phyloP scores from a whole-genome alignment of 2,329 filamentous ascomycete genomes.

The Alternaria atra region DNA sequence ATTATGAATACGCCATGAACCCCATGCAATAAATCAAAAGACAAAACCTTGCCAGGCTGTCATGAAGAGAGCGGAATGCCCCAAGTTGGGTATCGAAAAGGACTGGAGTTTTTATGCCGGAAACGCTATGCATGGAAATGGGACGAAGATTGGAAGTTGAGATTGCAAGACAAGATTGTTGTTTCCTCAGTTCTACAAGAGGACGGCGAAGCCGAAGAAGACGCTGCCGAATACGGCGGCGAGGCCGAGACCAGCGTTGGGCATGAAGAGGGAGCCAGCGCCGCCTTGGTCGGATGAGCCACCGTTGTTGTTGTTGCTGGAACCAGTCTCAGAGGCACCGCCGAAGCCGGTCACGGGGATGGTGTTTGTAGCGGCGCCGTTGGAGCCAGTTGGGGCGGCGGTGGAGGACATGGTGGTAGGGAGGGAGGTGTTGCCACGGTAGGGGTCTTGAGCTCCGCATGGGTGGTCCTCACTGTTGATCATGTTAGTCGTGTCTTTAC shows the following conservation, averaged over 20 bases:
- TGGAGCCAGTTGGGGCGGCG: conserved; percentile 43
- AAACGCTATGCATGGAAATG: conserved; percentile 27
- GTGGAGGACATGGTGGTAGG: conserved; percentile 58
- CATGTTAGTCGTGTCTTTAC: conserved; percentile 8
- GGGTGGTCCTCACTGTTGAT: conserved; percentile 65
- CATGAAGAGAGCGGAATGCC: conserved; percentile 21
- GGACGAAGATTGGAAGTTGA: conserved; percentile 8
- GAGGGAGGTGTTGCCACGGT: conserved; percentile 64
- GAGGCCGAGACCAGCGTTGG: conserved; percentile 66
- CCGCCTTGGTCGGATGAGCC: conserved; percentile 31
- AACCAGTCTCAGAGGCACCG: conserved; percentile 29
- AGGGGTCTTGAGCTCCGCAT: conserved; percentile 75
- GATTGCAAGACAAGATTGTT: not conserved
- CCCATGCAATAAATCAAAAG: conserved; percentile 4
- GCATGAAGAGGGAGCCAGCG: conserved; percentile 56
- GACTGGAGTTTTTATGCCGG: conserved; percentile 11
- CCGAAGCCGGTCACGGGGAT: conserved; percentile 46
- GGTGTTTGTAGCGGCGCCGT: conserved; percentile 36
- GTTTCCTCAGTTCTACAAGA: conserved; percentile 38
- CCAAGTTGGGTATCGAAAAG: conserved; percentile 22
- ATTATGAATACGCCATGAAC: conserved; percentile 1
- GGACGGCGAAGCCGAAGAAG: conserved; percentile 64
- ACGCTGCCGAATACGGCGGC: conserved; percentile 63
- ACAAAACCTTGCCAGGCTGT: conserved; percentile 9
- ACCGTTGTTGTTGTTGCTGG: conserved; percentile 27